Evolutionary conservation across 1,139 yeast species (phyloP).

Genomic region (Candida sp.): DNA sequence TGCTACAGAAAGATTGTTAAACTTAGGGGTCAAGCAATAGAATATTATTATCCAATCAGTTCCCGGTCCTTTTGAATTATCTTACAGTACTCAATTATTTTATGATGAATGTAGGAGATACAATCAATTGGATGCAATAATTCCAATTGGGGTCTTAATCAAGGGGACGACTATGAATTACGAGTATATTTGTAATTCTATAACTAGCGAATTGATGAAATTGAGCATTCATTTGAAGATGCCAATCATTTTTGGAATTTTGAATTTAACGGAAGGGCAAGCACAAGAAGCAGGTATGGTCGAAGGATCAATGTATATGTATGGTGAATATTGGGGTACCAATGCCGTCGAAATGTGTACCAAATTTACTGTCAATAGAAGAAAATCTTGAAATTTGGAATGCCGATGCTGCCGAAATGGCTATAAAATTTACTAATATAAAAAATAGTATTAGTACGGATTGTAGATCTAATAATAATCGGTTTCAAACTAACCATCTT

Average conservation of each 20-base stretch:
- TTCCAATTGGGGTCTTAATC: conserved; percentile 91
- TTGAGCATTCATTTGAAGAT: conserved; percentile 65
- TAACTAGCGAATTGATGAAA: conserved; percentile 81
- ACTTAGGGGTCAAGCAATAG: conserved; percentile 68
- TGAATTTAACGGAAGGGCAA: conserved; percentile 91
- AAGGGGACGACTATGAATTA: conserved; percentile 98
- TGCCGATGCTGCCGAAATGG: conserved; percentile 44
- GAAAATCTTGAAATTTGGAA: no score
- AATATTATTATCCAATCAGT: conserved; percentile 81
- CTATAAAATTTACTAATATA: conserved; percentile 39
- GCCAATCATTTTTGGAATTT: conserved; percentile 90
- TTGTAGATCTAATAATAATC: no score
- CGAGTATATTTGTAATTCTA: conserved; percentile 92
- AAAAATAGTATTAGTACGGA: no score
- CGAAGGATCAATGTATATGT: conserved; percentile 77
- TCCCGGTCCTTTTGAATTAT: conserved; percentile 94
- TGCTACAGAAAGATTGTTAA: conserved; percentile 55
- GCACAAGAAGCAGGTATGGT: conserved; percentile 92
- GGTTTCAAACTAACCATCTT: no score
- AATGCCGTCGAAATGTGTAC: conserved; percentile 77
- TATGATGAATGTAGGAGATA: conserved; percentile 43
- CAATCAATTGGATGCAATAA: conserved; percentile 73
- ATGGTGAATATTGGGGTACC: conserved; percentile 98
- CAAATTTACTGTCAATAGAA: no score
- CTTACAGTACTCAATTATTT: conserved; percentile 67